These are phyloP conservation scores for Ustilago sp. DNA, from an alignment of 1,284 basidiomycete genomes.

Conservation along the genomic window DNA sequence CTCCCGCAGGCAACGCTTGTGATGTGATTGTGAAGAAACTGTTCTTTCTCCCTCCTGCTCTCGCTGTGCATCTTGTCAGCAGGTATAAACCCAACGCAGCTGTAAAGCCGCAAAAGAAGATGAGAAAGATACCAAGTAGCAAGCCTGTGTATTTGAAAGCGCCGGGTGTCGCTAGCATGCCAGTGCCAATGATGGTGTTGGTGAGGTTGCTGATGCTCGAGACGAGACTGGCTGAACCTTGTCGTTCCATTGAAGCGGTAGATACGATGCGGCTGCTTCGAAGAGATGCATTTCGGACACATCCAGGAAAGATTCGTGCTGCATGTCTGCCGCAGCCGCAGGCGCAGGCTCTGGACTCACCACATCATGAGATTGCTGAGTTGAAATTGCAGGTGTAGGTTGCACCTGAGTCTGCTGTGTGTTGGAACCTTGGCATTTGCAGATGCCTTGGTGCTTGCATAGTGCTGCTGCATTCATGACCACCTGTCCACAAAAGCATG, in stretches of 20 bases:
- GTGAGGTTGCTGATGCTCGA: slow-evolving; percentile 68
- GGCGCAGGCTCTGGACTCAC: too few species aligned
- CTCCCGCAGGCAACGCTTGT: slow-evolving; percentile 75
- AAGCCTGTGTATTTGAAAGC: slow-evolving; percentile 71
- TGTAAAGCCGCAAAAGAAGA: slow-evolving; percentile 83
- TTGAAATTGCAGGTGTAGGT: too few species aligned
- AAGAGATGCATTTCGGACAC: background rate
- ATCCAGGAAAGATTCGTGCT: too few species aligned
- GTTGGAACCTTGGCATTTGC: too few species aligned
- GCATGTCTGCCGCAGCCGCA: too few species aligned
- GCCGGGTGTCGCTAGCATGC: slow-evolving; percentile 69
- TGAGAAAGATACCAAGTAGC: slow-evolving; percentile 82
- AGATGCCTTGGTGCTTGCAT: too few species aligned
- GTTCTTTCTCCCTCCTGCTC: slow-evolving; percentile 72
- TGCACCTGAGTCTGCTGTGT: too few species aligned
- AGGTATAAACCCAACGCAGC: slow-evolving; percentile 90
- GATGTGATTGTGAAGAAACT: slow-evolving; percentile 60
- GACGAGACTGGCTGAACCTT: slow-evolving; percentile 44
- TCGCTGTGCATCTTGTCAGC: slow-evolving; percentile 85
- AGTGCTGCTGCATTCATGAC: too few species aligned
- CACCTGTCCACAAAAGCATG: too few species aligned
- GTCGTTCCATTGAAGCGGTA: slow-evolving; percentile 36
- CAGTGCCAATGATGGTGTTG: slow-evolving; percentile 69
- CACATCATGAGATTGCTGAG: too few species aligned
- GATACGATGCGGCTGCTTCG: slow-evolving; percentile 33